Evolutionary conservation across 2,329 filamentous ascomycete species (phyloP).

Genomic region (Scedosporium apiospermum): DNA sequence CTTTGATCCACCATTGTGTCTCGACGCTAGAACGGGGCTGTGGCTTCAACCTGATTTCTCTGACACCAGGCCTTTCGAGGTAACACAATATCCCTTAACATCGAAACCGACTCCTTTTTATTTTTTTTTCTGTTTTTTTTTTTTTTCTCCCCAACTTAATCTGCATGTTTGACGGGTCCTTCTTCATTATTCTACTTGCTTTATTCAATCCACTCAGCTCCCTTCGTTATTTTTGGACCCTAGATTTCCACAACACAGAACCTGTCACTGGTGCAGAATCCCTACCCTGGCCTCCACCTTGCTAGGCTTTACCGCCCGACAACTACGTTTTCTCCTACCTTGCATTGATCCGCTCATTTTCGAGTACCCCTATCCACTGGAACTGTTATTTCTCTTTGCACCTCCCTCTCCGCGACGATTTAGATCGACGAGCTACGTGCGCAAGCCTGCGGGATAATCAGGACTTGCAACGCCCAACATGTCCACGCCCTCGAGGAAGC

Average conservation of each 20-base stretch:
- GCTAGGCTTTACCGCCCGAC: too few species aligned
- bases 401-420: background rate
- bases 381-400: background rate
- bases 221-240: background rate
- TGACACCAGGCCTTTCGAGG: background rate
- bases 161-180: background rate
- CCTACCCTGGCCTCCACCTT: too few species aligned
- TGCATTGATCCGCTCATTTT: too few species aligned
- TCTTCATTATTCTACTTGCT: background rate
- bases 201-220: background rate
- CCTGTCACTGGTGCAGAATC: too few species aligned
- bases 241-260: too few species aligned
- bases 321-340: too few species aligned
- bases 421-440: too few species aligned
- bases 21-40: background rate
- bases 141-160: background rate
- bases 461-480: background rate
- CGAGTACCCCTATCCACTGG: background rate
- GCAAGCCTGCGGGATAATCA: background rate
- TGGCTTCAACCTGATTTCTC: conserved; percentile 1
- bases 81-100: background rate
- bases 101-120: background rate
- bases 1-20: background rate
- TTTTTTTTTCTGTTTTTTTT: background rate
- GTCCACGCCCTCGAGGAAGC: conserved; percentile 5